Evolutionary conservation across 2,329 filamentous ascomycete genomes (phyloP), one percentile per base, ranked within the genome.

Genomic region (Xylariaceae sp.): DNA sequence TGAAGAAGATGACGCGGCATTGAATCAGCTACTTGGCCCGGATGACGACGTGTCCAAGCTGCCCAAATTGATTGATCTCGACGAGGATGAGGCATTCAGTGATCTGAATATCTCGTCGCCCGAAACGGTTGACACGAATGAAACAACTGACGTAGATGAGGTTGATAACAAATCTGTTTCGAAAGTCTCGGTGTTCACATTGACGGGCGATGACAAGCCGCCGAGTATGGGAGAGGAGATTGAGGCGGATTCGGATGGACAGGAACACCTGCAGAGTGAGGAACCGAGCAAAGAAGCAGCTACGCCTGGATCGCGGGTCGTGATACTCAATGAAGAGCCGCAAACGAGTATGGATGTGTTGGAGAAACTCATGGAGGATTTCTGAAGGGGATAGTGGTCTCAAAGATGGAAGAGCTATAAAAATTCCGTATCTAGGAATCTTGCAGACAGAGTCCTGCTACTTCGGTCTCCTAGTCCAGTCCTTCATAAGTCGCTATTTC

Each of bases 261-360:
- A 30, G 23, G 23, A 5, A 30, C 23, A 30, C 23, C 23, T 4
- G 42, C 13, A 6, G n/a, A n/a, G 42, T n/a, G 11, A 45, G 10
- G 42, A 45, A n/a, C 42, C 42, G 42, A n/a, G 42, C 13, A 6
- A 15, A 45, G 42, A 45, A n/a, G 42, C 5, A 11, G 11, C 4
- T 45, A 45, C 42, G 11, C 42, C n/a, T 11, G 42, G 13, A n/a
- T n/a, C 13, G 5, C 11, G n/a, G 10, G 10, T n/a, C 5, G 42
- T 45, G 42, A 45, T n/a, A 39, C 23, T 67, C 15, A 59, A 66
- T 48, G 66, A 66, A 13, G 66, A 66, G n/a, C 59, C 61, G 1
- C 61, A 62, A 72, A 64, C 78, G 79, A 67, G 77, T 75, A 42
- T 67, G 58, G 65, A 69, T 58, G 63, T 49, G 18, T 8, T 69